Conservation (phyloP, 2,329 filamentous ascomycete genomes). For the Xylaria sp. region DNA sequence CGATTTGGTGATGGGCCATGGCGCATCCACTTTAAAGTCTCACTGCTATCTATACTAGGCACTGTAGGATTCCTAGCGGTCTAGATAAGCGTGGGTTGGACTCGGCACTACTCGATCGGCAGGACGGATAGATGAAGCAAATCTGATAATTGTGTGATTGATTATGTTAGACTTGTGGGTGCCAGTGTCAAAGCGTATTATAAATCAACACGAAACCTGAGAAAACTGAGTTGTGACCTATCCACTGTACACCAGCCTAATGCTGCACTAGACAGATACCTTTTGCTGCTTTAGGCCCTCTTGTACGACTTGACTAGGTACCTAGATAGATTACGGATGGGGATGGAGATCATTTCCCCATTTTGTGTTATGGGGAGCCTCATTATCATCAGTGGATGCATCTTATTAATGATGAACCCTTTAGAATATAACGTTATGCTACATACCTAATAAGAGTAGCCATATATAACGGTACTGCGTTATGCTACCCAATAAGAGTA, state of each 20-base stretch:
- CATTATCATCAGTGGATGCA: neutral
- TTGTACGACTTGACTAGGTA: neutral
- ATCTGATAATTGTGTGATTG: constrained; percentile 1
- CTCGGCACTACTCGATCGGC: neutral
- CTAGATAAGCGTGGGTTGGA: neutral
- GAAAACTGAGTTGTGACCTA: neutral
- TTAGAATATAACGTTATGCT: too few relatives aligned
- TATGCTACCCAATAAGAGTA: neutral
- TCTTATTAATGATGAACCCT: neutral
- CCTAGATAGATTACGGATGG: neutral
- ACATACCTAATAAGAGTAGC: too few relatives aligned
- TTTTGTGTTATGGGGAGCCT: neutral
- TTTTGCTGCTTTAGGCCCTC: neutral
- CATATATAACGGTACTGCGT: too few relatives aligned
- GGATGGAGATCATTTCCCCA: neutral
- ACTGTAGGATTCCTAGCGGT: neutral
- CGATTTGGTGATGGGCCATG: neutral
- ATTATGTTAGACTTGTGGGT: neutral
- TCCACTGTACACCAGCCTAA: neutral
- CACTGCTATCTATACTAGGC: neutral
- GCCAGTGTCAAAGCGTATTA: neutral
- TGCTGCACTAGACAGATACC: neutral
- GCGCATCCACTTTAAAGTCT: constrained; percentile 1
- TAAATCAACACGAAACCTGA: constrained; percentile 11
- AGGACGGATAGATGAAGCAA: neutral